Evolutionary conservation across 768 basidiomycete species (phyloP).

Genomic region (Rubroboletus pulcherrimus): DNA sequence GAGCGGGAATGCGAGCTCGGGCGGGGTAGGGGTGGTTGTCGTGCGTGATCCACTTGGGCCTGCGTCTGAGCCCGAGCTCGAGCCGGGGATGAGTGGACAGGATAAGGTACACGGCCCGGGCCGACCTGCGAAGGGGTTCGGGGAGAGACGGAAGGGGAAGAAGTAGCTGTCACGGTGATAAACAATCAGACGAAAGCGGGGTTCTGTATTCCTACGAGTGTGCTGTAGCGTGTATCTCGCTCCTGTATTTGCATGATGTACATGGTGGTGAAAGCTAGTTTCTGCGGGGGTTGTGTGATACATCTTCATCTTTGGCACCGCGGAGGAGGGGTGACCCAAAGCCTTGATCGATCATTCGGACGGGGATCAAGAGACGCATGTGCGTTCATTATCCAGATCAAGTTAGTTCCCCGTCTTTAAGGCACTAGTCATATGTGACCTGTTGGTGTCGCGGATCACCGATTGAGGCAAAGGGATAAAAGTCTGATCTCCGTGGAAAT

Average conservation of each 20-base stretch:
- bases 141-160: constrained; percentile 20
- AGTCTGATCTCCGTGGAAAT: constrained; percentile 14
- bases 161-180: not conserved
- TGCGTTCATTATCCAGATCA: not conserved
- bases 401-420: not conserved
- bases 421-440: not conserved
- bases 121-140: constrained; percentile 26
- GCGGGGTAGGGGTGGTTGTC: constrained; percentile 14
- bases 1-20: not conserved
- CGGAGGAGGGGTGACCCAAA: not conserved
- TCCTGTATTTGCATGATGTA: not conserved
- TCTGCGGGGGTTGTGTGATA: not conserved
- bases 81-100: not conserved
- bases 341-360: not conserved
- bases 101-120: not conserved
- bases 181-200: not conserved
- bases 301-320: not conserved
- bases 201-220: not conserved
- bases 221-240: not conserved
- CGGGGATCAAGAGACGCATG: not conserved
- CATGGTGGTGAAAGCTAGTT: not conserved
- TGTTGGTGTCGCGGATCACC: not conserved
- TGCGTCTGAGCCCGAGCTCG: constrained; percentile 3
- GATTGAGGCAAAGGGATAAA: not conserved
- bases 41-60: constrained; percentile 36